Conservation (phyloP, 306 rosid species). For the Dryas alaskensis region DNA sequence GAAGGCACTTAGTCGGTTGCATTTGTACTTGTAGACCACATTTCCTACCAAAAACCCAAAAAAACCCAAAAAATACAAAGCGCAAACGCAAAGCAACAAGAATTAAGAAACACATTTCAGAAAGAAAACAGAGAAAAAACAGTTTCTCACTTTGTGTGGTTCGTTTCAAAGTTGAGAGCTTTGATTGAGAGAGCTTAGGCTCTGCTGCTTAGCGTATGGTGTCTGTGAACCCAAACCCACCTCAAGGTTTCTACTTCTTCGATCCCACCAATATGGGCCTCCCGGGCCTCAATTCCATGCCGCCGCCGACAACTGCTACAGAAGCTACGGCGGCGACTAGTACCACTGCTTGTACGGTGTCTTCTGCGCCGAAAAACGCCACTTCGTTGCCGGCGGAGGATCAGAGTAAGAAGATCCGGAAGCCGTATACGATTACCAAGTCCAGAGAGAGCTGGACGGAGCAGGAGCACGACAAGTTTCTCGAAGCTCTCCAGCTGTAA, state of each 20-base stretch:
- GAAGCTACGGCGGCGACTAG: slow-evolving; percentile 1
- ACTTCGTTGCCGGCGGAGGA: slow-evolving; percentile 37
- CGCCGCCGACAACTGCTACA: slow-evolving; percentile 30
- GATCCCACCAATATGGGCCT: slow-evolving; percentile 56
- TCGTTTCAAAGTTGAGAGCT: not conserved
- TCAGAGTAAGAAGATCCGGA: slow-evolving; percentile 73
- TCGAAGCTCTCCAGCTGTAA: slow-evolving; percentile 95
- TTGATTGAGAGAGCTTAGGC: not conserved
- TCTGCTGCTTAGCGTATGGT: slow-evolving; percentile 42
- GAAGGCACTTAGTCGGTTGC: not conserved
- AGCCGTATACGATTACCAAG: slow-evolving; percentile 87
- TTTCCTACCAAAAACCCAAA: not conserved
- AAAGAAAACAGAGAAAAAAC: not conserved
- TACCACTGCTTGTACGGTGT: slow-evolving; percentile 6
- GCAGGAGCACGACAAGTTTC: slow-evolving; percentile 96
- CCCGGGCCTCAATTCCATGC: slow-evolving; percentile 44
- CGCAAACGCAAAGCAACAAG: not conserved
- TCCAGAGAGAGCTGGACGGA: slow-evolving; percentile 96
- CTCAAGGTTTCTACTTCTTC: slow-evolving; percentile 58
- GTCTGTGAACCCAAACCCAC: slow-evolving; percentile 62
- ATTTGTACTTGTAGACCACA: not conserved
- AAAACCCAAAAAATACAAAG: not conserved
- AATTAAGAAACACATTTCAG: not conserved
- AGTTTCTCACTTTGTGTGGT: not conserved
- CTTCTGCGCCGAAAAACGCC: not conserved